phyloP scores from a whole-genome alignment of 2,329 filamentous ascomycete genomes.

The Colletotrichum sp. region DNA sequence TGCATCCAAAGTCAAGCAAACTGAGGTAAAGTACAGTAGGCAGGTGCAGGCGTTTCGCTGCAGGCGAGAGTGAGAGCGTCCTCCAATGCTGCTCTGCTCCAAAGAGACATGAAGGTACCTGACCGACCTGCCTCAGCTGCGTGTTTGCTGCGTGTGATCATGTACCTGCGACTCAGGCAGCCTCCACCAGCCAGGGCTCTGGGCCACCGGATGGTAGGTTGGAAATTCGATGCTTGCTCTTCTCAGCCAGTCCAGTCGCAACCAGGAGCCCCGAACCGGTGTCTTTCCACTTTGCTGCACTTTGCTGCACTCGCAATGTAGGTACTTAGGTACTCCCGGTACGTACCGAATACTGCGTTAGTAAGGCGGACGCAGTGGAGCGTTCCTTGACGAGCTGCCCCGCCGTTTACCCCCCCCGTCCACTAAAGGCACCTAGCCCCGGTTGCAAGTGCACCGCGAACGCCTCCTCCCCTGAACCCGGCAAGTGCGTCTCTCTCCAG shows the following conservation, averaged over 20 bases:
- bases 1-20: neutral
- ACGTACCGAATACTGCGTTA: neutral
- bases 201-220: constrained; percentile 10
- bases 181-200: constrained; percentile 10
- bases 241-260: constrained; percentile 16
- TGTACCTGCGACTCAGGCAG: constrained; percentile 14
- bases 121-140: neutral
- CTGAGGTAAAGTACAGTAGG: neutral
- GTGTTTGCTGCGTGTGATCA: constrained; percentile 3
- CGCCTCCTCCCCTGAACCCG: neutral
- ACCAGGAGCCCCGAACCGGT: constrained; percentile 7
- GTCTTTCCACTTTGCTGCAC: neutral
- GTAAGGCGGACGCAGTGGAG: neutral
- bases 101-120: neutral
- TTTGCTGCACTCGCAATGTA: no score
- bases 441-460: neutral
- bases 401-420: neutral
- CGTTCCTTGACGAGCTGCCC: constrained; percentile 4
- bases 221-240: constrained; percentile 9
- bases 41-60: neutral
- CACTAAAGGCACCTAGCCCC: neutral
- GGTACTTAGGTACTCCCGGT: neutral
- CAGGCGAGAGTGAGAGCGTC: neutral
- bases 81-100: neutral
- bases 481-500: neutral